Evolutionary conservation across 225 moss, liverwort and hornwort species (phyloP).

Genomic region (Bryoerythrophyllum caledonicum): DNA sequence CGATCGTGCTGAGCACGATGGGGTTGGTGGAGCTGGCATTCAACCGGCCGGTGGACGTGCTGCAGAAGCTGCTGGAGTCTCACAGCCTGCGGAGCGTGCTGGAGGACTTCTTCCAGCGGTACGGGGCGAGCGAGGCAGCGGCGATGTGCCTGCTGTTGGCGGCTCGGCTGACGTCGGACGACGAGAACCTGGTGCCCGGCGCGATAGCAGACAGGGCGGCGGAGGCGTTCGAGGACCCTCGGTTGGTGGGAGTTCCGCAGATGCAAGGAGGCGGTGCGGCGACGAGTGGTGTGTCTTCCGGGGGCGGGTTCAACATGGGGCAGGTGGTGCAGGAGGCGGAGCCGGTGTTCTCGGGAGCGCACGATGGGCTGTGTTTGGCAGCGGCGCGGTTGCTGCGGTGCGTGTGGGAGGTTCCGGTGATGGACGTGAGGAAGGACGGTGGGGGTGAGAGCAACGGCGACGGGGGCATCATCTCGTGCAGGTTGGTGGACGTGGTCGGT

Average conservation of each 20-base stretch:
- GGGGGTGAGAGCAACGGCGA: constrained; percentile 61
- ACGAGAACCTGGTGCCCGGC: constrained; percentile 70
- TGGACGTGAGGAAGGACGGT: constrained; percentile 70
- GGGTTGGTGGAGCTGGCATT: constrained; percentile 89
- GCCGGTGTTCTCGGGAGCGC: constrained; percentile 95
- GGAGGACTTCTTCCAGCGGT: constrained; percentile 96
- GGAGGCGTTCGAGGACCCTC: constrained; percentile 93
- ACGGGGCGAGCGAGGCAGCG: constrained; percentile 86
- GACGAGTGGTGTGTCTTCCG: constrained; percentile 63
- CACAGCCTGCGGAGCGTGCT: constrained; percentile 63
- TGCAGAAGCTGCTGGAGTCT: constrained; percentile 84
- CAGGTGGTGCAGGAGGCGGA: constrained; percentile 92
- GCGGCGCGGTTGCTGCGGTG: constrained; percentile 87
- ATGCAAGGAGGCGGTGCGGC: constrained; percentile 78
- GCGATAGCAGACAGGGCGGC: constrained; percentile 83
- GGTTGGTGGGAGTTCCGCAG: constrained; percentile 91
- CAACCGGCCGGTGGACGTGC: constrained; percentile 89
- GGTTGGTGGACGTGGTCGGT: constrained; percentile 36
- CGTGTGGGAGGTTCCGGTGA: constrained; percentile 94
- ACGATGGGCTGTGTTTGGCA: constrained; percentile 95
- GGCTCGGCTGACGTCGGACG: constrained; percentile 87
- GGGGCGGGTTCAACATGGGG: constrained; percentile 80
- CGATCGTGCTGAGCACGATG: constrained; percentile 91
- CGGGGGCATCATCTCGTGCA: constrained; percentile 79
- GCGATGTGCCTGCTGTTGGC: constrained; percentile 98